Evolutionary conservation across 1,284 basidiomycete genomes (phyloP), one percentile per base, ranked within the genome.

Genomic region (Ganoderma multipileum): DNA sequence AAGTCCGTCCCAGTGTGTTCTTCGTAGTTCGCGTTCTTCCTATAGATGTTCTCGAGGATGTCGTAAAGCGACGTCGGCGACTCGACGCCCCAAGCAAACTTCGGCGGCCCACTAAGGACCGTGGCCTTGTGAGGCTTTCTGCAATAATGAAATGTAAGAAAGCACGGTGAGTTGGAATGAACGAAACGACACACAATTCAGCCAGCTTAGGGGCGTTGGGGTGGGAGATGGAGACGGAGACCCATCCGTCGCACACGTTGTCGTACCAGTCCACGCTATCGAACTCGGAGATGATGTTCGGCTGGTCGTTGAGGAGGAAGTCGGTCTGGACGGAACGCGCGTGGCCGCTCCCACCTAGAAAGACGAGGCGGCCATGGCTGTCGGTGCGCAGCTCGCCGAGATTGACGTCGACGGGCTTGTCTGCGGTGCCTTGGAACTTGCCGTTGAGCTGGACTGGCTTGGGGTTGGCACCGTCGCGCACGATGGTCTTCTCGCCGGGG

Each of bases 11-110:
- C 42, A 9, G 64, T 66, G 14, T 72, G 69, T 11, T 73, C 73
- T 42, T 72, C 59, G 44, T 62, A 63, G 12, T 57, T 39, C 28
- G 54, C 67, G 14, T 68, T 42, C 20, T 67, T 62, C 41, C 78
- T 72, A 63, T 81, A 80, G n/a, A 80, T 68, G 41, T 80, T 73
- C 64, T 79, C 79, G 52, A 81, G 73, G 33, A 80, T 62, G 64
- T 81, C 79, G 63, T 77, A 79, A 28, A 81, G 68, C 5, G 79
- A 74, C 3, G 79, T 79, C 26, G 79, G 78, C 6, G 74, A 67
- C n/a, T 76, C 68, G 28, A 79, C 74, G 12, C 78, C 78, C 61
- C 73, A 76, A 0, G 79, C 77, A 63, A 78, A 81, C 55, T 80
- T 79, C 3, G 80, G 80, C 6, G 79, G 76, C 11, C 74, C 77